Evolutionary conservation across 2,329 filamentous ascomycete genomes (phyloP).

Genomic region (Myriosclerotinia scirpicola): DNA sequence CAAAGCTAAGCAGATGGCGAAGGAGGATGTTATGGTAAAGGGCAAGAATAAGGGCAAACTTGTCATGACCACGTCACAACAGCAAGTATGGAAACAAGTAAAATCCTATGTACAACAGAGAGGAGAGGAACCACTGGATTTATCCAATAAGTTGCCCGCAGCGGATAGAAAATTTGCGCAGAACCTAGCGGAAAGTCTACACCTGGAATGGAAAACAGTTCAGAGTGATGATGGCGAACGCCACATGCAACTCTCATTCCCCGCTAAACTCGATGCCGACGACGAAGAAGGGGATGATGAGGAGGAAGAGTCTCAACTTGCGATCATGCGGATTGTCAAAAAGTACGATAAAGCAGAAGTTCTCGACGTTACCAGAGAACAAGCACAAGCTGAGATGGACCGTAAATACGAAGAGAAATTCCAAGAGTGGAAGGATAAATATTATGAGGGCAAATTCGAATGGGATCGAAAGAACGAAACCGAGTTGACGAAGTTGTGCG

Average conservation of each 20-base stretch:
- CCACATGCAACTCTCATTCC: constrained; percentile 62
- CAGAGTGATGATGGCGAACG: constrained; percentile 64
- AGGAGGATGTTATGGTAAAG: constrained; percentile 64
- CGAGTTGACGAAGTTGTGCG: constrained; percentile 77
- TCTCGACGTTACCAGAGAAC: constrained; percentile 74
- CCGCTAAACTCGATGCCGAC: constrained; percentile 48
- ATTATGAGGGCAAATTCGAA: constrained; percentile 87
- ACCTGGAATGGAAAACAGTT: constrained; percentile 63
- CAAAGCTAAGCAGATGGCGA: constrained; percentile 76
- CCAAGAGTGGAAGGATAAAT: constrained; percentile 87
- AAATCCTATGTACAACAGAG: constrained; percentile 79
- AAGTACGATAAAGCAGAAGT: constrained; percentile 89
- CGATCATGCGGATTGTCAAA: constrained; percentile 80
- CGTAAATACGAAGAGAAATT: constrained; percentile 90
- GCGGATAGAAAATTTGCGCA: constrained; percentile 92
- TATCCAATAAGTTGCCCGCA: constrained; percentile 72
- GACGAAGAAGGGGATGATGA: constrained; percentile 63
- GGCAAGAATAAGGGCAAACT: constrained; percentile 64
- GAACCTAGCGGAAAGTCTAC: constrained; percentile 71
- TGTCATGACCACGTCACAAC: constrained; percentile 76
- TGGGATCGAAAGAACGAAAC: constrained; percentile 81
- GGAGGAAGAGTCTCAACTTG: constrained; percentile 79
- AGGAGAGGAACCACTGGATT: constrained; percentile 63
- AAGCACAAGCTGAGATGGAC: constrained; percentile 76
- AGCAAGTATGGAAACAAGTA: constrained; percentile 77